phyloP scores from a whole-genome alignment of 164 flowering plant genomes.

The Annona squamosa region DNA sequence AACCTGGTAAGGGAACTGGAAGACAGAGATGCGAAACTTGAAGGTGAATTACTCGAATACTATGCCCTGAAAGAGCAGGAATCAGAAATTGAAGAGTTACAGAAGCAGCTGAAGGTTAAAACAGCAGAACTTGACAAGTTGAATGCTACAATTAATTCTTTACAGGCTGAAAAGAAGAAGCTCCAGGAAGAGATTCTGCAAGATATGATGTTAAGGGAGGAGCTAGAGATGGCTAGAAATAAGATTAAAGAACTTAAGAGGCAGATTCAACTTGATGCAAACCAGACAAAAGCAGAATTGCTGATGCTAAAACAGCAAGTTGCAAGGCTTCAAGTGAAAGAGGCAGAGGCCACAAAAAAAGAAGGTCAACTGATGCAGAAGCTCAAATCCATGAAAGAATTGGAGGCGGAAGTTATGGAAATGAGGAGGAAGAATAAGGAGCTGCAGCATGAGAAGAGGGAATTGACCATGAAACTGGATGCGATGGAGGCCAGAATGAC shows the following conservation, averaged over 20 bases:
- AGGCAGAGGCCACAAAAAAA: slow-evolving; percentile 69
- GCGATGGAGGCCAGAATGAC: slow-evolving; percentile 65
- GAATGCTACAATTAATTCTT: slow-evolving; percentile 66
- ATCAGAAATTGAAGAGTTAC: slow-evolving; percentile 60
- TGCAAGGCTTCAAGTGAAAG: slow-evolving; percentile 64
- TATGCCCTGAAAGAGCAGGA: slow-evolving; percentile 94
- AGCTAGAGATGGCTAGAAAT: slow-evolving; percentile 68
- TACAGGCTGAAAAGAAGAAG: slow-evolving; percentile 86
- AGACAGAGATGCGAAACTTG: slow-evolving; percentile 88
- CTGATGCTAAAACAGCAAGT: slow-evolving; percentile 89
- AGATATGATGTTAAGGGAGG: slow-evolving; percentile 49
- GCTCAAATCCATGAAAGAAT: slow-evolving; percentile 66
- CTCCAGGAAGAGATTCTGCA: slow-evolving; percentile 69
- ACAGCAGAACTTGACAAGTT: slow-evolving; percentile 81
- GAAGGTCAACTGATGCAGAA: slow-evolving; percentile 70
- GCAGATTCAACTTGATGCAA: slow-evolving; percentile 89
- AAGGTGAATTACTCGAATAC: slow-evolving; percentile 92
- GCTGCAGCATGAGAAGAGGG: slow-evolving; percentile 91
- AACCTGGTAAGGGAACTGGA: slow-evolving; percentile 79
- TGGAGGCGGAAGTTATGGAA: slow-evolving; percentile 78
- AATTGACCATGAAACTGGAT: slow-evolving; percentile 63
- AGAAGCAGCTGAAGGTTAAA: slow-evolving; percentile 88
- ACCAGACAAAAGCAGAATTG: slow-evolving; percentile 84
- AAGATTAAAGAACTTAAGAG: slow-evolving; percentile 86
- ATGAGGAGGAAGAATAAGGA: slow-evolving; percentile 86